Percentiles rank a stretch among this genome's conserved stretches.
phyloP scores from a whole-genome alignment of 345 rosid genomes.

The Corchorus capsularis region DNA sequence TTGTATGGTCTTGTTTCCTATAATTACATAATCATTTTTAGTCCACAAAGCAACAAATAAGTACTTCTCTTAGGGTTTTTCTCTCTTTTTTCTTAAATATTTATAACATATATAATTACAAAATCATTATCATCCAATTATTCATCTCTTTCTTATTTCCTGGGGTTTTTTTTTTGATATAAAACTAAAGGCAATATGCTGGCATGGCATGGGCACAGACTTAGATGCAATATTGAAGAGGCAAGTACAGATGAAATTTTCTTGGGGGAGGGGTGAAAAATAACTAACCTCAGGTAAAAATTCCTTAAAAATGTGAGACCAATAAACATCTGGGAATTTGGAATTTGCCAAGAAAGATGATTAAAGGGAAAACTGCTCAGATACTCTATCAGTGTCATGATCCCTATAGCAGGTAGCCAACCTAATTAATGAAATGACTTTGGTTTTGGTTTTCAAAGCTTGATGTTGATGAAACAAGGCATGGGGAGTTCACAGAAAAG shows the following conservation, averaged over 20 bases:
- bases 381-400: not conserved
- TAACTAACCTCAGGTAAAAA: conserved; percentile 30
- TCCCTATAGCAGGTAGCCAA: not conserved
- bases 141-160: conserved; percentile 16
- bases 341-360: conserved; percentile 14
- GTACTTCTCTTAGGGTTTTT: not conserved
- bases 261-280: conserved; percentile 29
- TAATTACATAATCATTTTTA: conserved; percentile 32
- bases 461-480: conserved; percentile 11
- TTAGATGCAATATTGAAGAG: conserved; percentile 16
- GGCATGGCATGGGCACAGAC: conserved; percentile 17
- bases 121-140: not conserved
- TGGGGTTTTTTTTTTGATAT: not conserved
- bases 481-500: not conserved
- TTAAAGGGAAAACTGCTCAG: conserved; percentile 24
- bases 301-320: conserved; percentile 19
- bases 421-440: not conserved
- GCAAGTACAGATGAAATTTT: not conserved
- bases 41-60: conserved; percentile 29
- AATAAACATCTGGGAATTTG: conserved; percentile 24
- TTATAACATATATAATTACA: not conserved
- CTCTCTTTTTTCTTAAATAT: not conserved
- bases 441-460: not conserved
- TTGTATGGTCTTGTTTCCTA: conserved; percentile 23
- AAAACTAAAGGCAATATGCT: not conserved